phyloP scores from a whole-genome alignment of 768 basidiomycete genomes.

The Roridomyces roridus region DNA sequence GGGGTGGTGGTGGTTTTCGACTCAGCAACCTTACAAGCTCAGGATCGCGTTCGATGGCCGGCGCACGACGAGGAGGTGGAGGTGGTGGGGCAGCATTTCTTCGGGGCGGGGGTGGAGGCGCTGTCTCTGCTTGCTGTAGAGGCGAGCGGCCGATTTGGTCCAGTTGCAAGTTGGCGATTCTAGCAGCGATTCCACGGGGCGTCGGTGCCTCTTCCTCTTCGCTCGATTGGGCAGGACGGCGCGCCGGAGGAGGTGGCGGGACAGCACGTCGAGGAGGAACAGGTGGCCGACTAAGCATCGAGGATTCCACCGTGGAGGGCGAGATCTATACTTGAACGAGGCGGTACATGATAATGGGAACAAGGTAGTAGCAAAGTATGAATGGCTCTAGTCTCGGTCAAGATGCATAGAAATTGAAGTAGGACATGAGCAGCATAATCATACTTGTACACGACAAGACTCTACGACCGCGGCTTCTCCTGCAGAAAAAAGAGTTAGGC shows the following conservation, averaged over 20 bases:
- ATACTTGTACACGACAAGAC: conserved; percentile 6
- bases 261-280: conserved; percentile 34
- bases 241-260: conserved; percentile 28
- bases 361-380: no score
- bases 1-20: conserved; percentile 16
- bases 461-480: conserved; percentile 79
- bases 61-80: neutral
- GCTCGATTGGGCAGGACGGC: conserved; percentile 6
- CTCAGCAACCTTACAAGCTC: conserved; percentile 9
- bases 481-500: conserved; percentile 31
- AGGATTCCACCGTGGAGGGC: no score
- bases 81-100: conserved; percentile 5
- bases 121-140: conserved; percentile 15
- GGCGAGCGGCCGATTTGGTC: conserved; percentile 27
- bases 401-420: conserved; percentile 17
- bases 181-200: conserved; percentile 36
- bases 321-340: no score
- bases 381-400: no score
- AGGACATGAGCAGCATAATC: conserved; percentile 14
- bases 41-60: conserved; percentile 2
- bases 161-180: conserved; percentile 38
- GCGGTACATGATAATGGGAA: no score
- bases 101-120: conserved; percentile 36
- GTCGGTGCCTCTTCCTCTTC: neutral
- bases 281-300: conserved; percentile 20